Percentiles rank a stretch among this genome's conserved stretches.
Conservation (phyloP, 2,329 filamentous ascomycete genomes). For the Aspergillus uvarum region DNA sequence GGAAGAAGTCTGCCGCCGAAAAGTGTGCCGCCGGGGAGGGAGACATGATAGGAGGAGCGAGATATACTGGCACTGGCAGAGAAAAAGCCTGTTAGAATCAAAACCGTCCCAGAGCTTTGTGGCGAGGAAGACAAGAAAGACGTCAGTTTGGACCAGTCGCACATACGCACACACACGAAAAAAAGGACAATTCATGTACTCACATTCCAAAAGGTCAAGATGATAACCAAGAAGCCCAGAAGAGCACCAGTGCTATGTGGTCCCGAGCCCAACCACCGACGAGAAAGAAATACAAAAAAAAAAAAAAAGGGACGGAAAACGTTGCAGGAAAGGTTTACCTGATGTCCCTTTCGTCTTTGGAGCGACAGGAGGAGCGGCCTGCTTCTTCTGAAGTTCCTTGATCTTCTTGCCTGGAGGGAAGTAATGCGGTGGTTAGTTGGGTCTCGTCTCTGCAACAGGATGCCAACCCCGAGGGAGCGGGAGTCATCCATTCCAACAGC, state of each 20-base stretch:
- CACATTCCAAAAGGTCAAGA: conserved; percentile 5
- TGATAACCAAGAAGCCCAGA: neutral
- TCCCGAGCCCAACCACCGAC: conserved; percentile 33
- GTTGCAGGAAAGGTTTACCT: conserved; percentile 26
- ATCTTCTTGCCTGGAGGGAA: conserved; percentile 32
- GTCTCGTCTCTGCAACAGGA: neutral
- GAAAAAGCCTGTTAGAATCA: conserved; percentile 40
- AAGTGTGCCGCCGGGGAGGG: conserved; percentile 33
- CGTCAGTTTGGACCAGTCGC: conserved; percentile 32
- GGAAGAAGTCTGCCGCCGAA: conserved; percentile 65
- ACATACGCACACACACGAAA: conserved; percentile 6
- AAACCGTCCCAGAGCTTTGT: neutral
- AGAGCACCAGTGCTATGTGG: conserved; percentile 1
- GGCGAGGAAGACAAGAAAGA: neutral
- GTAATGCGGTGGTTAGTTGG: conserved; percentile 3
- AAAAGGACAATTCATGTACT: conserved; percentile 18
- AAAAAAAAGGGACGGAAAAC: conserved; percentile 8
- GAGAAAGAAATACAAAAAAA: conserved; percentile 8
- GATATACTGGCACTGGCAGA: conserved; percentile 31
- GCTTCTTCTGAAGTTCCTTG: conserved; percentile 39
- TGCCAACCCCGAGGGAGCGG: neutral
- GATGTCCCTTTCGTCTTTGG: conserved; percentile 25
- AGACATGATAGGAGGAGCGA: conserved; percentile 25
- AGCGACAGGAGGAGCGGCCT: conserved; percentile 19
- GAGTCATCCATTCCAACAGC: neutral